phyloP scores from a whole-genome alignment of 1,284 basidiomycete genomes.

The Leccinum fuscescens region DNA sequence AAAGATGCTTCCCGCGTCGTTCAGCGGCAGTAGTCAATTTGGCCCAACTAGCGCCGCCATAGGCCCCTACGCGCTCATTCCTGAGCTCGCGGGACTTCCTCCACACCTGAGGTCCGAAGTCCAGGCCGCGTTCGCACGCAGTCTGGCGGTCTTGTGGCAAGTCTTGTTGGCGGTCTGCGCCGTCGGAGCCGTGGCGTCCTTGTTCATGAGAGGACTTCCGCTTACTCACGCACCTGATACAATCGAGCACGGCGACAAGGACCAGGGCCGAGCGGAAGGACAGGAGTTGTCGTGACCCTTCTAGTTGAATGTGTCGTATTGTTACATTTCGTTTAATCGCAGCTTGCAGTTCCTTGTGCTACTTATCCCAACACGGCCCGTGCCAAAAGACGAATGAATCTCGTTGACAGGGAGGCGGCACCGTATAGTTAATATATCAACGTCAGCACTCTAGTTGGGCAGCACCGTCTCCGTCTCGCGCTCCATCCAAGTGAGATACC shows the following conservation, averaged over 20 bases:
- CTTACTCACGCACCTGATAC: constrained; percentile 11
- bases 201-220: constrained; percentile 17
- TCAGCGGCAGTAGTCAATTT: constrained; percentile 4
- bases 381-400: neutral
- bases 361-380: neutral
- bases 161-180: constrained; percentile 12
- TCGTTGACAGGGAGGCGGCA: neutral
- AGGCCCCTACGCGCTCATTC: constrained; percentile 18
- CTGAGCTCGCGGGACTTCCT: constrained; percentile 10
- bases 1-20: constrained; percentile 8
- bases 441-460: neutral
- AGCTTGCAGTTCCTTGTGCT: neutral
- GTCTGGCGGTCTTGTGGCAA: constrained; percentile 14
- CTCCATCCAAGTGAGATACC: constrained; percentile 50
- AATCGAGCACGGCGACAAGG: neutral
- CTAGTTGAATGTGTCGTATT: neutral
- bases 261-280: neutral
- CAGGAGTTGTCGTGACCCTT: neutral
- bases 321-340: neutral
- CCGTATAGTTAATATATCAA: neutral
- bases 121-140: constrained; percentile 14
- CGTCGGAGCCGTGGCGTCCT: constrained; percentile 11
- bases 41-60: constrained; percentile 2
- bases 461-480: neutral
- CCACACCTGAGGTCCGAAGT: neutral